A percentile compares a stretch with the other conserved stretches of the same genome.
phyloP scores from a whole-genome alignment of 306 rosid species.

The Carpinus viminea region DNA sequence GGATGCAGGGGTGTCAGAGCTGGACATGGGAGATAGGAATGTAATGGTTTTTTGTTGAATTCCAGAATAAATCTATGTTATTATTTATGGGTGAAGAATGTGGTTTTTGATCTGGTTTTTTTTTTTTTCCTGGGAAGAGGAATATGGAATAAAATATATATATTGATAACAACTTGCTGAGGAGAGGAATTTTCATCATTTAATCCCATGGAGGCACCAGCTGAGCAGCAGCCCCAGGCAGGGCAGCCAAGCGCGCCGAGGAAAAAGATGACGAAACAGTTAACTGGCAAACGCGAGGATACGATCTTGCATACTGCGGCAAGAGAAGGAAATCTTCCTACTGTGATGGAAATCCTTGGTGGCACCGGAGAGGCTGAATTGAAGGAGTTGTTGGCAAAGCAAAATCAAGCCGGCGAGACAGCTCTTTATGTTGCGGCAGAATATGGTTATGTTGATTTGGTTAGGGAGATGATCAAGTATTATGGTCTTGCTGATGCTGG shows the following conservation, averaged over 20 bases:
- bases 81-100: conserved; percentile 33
- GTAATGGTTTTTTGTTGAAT: not conserved
- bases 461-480: conserved; percentile 72
- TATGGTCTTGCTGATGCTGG: conserved; percentile 78
- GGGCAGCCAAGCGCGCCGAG: conserved; percentile 43
- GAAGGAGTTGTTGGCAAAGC: conserved; percentile 55
- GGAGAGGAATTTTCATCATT: conserved; percentile 9
- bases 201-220: conserved; percentile 44
- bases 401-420: conserved; percentile 88
- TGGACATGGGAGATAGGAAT: conserved; percentile 26
- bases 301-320: conserved; percentile 74
- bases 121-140: conserved; percentile 37
- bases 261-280: conserved; percentile 85
- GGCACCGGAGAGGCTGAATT: conserved; percentile 45
- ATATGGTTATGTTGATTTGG: conserved; percentile 73
- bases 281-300: conserved; percentile 93
- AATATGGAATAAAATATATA: conserved; percentile 21
- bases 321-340: conserved; percentile 64
- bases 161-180: conserved; percentile 17
- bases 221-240: conserved; percentile 33
- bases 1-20: conserved; percentile 26
- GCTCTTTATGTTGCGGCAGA: conserved; percentile 89
- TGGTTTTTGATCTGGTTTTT: conserved; percentile 44
- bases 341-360: conserved; percentile 41
- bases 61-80: conserved; percentile 24